Base-by-base conservation (phyloP, 176 grass and related monocot species). In the Chrysopogon serrulatus region DNA sequence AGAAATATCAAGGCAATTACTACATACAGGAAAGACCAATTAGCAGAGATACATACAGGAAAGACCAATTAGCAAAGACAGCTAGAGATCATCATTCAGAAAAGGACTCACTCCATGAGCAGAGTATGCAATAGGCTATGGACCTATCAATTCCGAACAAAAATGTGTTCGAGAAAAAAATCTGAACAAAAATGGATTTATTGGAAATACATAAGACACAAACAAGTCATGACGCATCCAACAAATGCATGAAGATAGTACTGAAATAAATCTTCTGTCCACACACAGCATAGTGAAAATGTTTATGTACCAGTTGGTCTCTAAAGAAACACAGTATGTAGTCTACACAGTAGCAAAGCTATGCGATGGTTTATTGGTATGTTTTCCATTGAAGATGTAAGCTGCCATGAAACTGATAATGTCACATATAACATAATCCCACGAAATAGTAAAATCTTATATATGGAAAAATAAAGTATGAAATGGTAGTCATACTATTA, bases 181-280 rank as follows among this genome's bases (percentile, higher is more conserved):
- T n/a, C n/a, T n/a, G n/a, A 40, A 31, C 66, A 19, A 34, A 65
- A 36, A 36, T 39, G 13, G 42, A 80, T 16, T 26, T 68, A 37
- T 53, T 8, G 60, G 78, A 65, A 9, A 80, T 10, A n/a, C n/a
- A n/a, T n/a, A 15, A 49, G 8, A 65, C 12, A 23, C 1, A 4
- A 2, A 36, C 28, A 63, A 73, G 36, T 63, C 40, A 8, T 63
- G 5, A 19, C 19, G 70, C 28, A 74, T 30, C 54, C 27, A 73
- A 64, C 2, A 87, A 68, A 71, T 77, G 51, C 64, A 71, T 7
- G 45, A 61, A 81, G 8, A 9, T 43, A 80, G 80, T 81, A 59
- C 6, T 21, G 0, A 14, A 35, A 80, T 24, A 11, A 61, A 57
- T 16, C 17, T 12, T 74, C 64, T 67, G 28, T 65, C 57, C 28